A percentile compares a stretch with the other conserved stretches of the same genome.
Conservation (phyloP, 2,329 filamentous ascomycete species). For the Hypoxylon sp. region DNA sequence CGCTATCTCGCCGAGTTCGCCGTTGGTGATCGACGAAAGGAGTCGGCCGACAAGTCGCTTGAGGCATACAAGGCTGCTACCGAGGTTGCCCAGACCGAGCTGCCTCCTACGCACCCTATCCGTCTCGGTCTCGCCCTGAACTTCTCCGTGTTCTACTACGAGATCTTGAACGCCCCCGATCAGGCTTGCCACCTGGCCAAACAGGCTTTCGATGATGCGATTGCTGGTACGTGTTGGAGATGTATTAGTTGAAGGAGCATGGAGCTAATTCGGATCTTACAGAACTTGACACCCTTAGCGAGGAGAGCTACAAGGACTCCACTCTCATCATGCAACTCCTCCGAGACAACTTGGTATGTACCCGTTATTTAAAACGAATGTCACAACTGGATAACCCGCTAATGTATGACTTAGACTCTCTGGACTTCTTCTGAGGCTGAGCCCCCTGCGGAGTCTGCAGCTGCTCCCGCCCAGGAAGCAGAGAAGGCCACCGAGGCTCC, state of each 20-base stretch:
- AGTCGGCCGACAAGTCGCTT: constrained; percentile 91
- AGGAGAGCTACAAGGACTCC: constrained; percentile 99
- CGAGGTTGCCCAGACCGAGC: constrained; percentile 89
- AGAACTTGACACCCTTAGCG: constrained; percentile 96
- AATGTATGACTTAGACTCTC: constrained; percentile 77
- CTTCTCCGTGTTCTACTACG: constrained; percentile 99
- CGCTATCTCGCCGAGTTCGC: constrained; percentile 98
- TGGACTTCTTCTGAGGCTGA: constrained; percentile 99
- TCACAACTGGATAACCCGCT: constrained; percentile 45
- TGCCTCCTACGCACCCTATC: constrained; percentile 93
- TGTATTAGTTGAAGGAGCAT: background rate
- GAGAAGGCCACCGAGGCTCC: constrained; percentile 71
- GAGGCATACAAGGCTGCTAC: constrained; percentile 97
- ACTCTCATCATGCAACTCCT: constrained; percentile 99
- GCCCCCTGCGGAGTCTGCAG: constrained; percentile 69
- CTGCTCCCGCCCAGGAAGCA: constrained; percentile 68
- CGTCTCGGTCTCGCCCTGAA: constrained; percentile 92
- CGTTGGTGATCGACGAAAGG: constrained; percentile 94
- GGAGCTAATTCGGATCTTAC: constrained; percentile 49
- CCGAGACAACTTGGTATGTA: constrained; percentile 90
- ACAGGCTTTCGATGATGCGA: constrained; percentile 96
- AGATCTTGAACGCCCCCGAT: constrained; percentile 98
- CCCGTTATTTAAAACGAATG: background rate
- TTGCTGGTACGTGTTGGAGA: constrained; percentile 71
- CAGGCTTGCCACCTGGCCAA: constrained; percentile 98